Base-by-base conservation (phyloP, 2,329 filamentous ascomycete species). In the Setomelanomma holmii region DNA sequence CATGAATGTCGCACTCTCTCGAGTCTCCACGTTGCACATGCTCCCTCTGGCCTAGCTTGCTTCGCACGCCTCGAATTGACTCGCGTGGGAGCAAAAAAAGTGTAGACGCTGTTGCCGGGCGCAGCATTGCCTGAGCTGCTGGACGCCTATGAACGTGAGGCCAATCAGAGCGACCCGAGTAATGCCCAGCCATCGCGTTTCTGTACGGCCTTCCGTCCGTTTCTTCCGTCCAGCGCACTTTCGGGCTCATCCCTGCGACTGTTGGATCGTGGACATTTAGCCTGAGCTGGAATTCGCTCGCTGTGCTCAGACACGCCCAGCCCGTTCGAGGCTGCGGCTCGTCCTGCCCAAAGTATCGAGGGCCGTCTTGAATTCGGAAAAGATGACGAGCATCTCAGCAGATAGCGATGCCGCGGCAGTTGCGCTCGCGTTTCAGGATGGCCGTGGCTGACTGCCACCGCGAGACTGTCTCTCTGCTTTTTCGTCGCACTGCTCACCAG, bases 11-110 rank as follows among this genome's bases (percentile, higher is more conserved):
- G 68, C 56, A 68, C 68, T 53, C 63, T 64, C 53, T 72, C 67
- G 67, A 72, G 70, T 68, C 66, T 72, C 71, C 70, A 73, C 70
- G 70, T 74, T 65, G 71, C 71, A 73, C 68, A 58, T 53, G 57
- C 60, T 60, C 50, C 39, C 36, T 45, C 55, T 61, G 45, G 46
- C 39, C 45, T 51, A 48, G 50, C 58, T 64, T 58, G 62, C 61
- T 64, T 62, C 56, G 47, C 53, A 50, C 40, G 40, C 49, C 56
- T 38, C 27, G 46, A 40, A 51, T 53, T 55, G 58, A 53, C 54
- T 65, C 42, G 56, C 52, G 53, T 53, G 61, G 53, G 45, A 22
- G 47, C 27, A 30, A 30, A 10, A 3, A 14, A 8, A 10, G 40
- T 33, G 53, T 61, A 51, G 53, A 60, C 47, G 40, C 39, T 49